Conservation (phyloP, 164 flowering plant species). For the Taxillus chinensis region DNA sequence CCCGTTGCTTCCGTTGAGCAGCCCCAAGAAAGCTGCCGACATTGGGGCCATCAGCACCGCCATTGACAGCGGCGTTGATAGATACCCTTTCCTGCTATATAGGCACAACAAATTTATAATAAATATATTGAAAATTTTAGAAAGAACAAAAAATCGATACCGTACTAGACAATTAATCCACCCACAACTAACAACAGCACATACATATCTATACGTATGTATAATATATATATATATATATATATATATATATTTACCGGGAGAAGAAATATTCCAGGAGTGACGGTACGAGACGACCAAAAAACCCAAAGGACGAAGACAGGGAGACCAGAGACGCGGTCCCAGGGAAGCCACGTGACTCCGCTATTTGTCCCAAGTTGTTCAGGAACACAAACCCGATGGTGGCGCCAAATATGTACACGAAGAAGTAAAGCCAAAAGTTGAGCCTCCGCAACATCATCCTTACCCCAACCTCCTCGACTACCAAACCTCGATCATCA, state of each 20-base stretch:
- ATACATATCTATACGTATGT: no score
- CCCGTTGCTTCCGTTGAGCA: slow-evolving; percentile 16
- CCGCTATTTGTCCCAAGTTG: slow-evolving; percentile 88
- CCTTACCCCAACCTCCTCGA: slow-evolving; percentile 52
- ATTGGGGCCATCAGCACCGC: slow-evolving; percentile 47
- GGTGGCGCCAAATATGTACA: slow-evolving; percentile 67
- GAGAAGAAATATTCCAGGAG: slow-evolving; percentile 43
- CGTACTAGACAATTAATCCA: no score
- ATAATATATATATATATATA: no score
- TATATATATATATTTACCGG: slow-evolving; percentile 31
- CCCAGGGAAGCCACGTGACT: slow-evolving; percentile 54
- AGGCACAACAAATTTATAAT: background rate
- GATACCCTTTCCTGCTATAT: slow-evolving; percentile 34
- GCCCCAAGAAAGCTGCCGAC: slow-evolving; percentile 52
- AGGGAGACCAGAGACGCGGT: slow-evolving; percentile 64
- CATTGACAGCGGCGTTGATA: slow-evolving; percentile 50
- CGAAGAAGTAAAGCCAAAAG: slow-evolving; percentile 92
- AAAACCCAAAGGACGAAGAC: slow-evolving; percentile 78
- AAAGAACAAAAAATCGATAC: no score
- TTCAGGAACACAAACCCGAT: slow-evolving; percentile 75
- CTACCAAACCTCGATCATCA: slow-evolving; percentile 4
- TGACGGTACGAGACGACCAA: slow-evolving; percentile 84
- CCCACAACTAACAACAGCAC: no score
- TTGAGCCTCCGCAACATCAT: slow-evolving; percentile 53
- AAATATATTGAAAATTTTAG: no score